Conservation (phyloP, 768 basidiomycete genomes). For the Terana coerulea region DNA sequence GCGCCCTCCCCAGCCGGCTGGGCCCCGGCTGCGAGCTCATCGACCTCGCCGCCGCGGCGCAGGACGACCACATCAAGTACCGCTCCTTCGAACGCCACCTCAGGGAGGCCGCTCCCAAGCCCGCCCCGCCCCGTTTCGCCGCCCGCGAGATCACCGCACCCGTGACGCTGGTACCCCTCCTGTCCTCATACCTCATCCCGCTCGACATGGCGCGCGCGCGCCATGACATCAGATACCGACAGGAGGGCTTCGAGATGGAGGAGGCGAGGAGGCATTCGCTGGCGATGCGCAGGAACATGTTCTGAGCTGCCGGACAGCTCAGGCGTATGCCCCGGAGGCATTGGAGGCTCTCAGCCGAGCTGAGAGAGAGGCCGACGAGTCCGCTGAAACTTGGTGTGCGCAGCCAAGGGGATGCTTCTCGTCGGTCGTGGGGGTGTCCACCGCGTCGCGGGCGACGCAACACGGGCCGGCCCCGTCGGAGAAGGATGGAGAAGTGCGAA, state of each 20-base stretch:
- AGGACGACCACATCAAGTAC: neutral
- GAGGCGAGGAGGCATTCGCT: neutral
- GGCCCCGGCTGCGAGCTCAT: neutral
- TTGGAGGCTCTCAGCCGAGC: too few species aligned
- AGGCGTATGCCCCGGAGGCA: too few species aligned
- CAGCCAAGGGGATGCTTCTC: too few species aligned
- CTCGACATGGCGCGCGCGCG: neutral
- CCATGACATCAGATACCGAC: neutral
- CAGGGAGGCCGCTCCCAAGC: neutral
- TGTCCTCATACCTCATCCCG: neutral
- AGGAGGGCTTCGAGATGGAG: constrained; percentile 4
- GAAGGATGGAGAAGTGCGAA: too few species aligned
- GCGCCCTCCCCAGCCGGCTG: neutral
- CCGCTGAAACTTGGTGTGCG: too few species aligned
- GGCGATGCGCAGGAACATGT: neutral
- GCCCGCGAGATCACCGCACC: neutral
- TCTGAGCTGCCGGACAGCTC: too few species aligned
- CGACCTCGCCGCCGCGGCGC: neutral
- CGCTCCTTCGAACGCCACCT: neutral
- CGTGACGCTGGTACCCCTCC: neutral
- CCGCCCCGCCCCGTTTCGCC: neutral
- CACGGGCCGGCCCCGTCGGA: too few species aligned
- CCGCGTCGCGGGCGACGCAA: too few species aligned
- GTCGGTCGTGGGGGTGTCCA: too few species aligned
- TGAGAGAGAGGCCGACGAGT: too few species aligned